These are phyloP conservation scores for Hanseniaspora nectarophila DNA, from an alignment of 805 yeast genomes.

Conservation along the genomic window DNA sequence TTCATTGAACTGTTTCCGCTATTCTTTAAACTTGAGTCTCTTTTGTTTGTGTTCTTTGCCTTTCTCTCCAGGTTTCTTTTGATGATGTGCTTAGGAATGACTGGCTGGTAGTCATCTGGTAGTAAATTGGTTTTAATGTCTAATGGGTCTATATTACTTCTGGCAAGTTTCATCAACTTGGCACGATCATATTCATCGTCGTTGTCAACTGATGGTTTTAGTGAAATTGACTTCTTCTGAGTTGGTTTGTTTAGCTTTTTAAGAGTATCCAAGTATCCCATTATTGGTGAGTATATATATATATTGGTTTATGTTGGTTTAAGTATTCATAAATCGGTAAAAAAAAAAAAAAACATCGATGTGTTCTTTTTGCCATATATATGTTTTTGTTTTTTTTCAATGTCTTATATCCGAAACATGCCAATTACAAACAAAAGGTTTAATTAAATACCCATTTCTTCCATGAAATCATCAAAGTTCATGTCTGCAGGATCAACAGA, in stretches of 20 bases:
- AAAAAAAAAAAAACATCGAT: background rate
- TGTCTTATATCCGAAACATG: background rate
- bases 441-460: constrained; percentile 5
- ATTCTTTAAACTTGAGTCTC: constrained; percentile 17
- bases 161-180: background rate
- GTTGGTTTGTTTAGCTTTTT: background rate
- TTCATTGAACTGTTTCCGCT: constrained; percentile 1
- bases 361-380: too few species aligned
- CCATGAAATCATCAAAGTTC: constrained; percentile 9
- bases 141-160: constrained; percentile 10
- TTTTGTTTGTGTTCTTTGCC: constrained; percentile 39
- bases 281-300: background rate
- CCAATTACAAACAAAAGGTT: background rate
- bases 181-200: background rate
- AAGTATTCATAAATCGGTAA: too few species aligned
- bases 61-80: constrained; percentile 57
- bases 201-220: background rate
- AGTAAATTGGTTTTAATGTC: constrained; percentile 19
- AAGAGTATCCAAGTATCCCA: constrained; percentile 12
- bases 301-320: background rate
- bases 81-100: constrained; percentile 14
- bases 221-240: background rate
- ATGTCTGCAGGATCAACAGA: background rate
- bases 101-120: constrained; percentile 26
- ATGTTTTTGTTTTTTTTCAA: too few species aligned